A percentile compares a stretch with the other conserved stretches of the same genome.
Evolutionary conservation across 2,329 filamentous ascomycete species (phyloP).

Genomic region (Fusarium circinatum): DNA sequence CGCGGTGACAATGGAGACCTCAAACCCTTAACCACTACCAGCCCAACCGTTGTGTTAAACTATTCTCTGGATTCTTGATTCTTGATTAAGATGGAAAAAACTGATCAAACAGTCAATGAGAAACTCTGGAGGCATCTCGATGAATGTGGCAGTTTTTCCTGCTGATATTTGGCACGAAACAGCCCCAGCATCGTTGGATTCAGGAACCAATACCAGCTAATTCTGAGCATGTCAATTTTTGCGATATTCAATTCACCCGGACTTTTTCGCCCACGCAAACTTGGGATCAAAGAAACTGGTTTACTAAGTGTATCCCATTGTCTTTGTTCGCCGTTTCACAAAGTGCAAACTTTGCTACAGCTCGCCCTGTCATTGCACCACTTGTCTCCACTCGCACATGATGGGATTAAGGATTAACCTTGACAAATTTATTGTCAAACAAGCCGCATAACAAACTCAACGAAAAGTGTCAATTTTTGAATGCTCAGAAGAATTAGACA

Average conservation of each 20-base stretch:
- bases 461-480: background rate
- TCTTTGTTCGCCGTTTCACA: background rate
- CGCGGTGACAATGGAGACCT: background rate
- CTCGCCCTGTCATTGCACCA: background rate
- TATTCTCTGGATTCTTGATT: background rate
- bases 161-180: background rate
- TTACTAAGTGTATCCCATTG: too few relatives aligned
- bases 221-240: too few relatives aligned
- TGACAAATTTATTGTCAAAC: background rate
- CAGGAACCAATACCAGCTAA: background rate
- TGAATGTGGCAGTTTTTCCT: background rate
- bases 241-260: background rate
- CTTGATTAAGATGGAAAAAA: accelerated
- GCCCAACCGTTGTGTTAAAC: accelerated
- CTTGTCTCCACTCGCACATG: constrained; percentile 7
- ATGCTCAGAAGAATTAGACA: background rate
- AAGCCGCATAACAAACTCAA: background rate
- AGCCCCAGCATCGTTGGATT: background rate
- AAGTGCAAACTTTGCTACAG: background rate
- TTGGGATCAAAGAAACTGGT: accelerated
- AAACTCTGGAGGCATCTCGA: background rate
- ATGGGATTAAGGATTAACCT: background rate
- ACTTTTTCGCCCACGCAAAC: accelerated
- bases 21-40: background rate
- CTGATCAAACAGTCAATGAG: accelerated